phyloP scores from a whole-genome alignment of 257 asterid genomes.

The Apocynum venetum region DNA sequence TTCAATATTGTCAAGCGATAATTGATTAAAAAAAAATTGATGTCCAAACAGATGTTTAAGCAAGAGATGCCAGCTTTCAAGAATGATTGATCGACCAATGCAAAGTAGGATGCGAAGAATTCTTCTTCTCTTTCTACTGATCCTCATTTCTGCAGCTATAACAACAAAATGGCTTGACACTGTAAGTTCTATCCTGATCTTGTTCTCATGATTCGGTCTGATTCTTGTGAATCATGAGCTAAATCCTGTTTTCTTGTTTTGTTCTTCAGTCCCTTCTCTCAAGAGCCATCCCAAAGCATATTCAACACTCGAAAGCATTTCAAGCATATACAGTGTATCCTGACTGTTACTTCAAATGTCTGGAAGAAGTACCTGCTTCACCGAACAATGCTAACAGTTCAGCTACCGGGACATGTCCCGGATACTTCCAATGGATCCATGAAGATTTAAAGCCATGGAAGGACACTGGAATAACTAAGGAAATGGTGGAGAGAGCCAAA shows the following conservation, averaged over 20 bases:
- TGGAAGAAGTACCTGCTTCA: slow-evolving; percentile 24
- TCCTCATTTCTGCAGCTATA: slow-evolving; percentile 32
- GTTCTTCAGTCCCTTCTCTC: slow-evolving; percentile 38
- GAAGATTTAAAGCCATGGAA: slow-evolving; percentile 81
- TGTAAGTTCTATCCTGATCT: slow-evolving; percentile 31
- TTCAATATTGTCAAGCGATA: neutral
- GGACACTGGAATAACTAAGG: slow-evolving; percentile 48
- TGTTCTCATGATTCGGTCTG: too few species aligned
- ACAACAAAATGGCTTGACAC: slow-evolving; percentile 48
- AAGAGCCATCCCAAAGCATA: slow-evolving; percentile 29
- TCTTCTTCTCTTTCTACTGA: slow-evolving; percentile 30
- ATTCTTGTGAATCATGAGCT: neutral
- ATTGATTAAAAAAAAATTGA: neutral
- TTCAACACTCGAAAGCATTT: slow-evolving; percentile 24
- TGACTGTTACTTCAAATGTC: slow-evolving; percentile 52
- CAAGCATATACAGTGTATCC: slow-evolving; percentile 27
- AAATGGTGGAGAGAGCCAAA: slow-evolving; percentile 50
- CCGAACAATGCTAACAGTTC: slow-evolving; percentile 7
- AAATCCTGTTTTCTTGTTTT: neutral
- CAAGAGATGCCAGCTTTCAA: neutral
- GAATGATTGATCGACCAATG: slow-evolving; percentile 34
- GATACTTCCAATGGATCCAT: slow-evolving; percentile 81
- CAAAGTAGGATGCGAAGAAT: slow-evolving; percentile 32
- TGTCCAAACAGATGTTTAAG: neutral
- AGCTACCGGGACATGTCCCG: slow-evolving; percentile 44